Evolutionary conservation across 257 asterid genomes (phyloP).

Genomic region (Handroanthus guayacan): DNA sequence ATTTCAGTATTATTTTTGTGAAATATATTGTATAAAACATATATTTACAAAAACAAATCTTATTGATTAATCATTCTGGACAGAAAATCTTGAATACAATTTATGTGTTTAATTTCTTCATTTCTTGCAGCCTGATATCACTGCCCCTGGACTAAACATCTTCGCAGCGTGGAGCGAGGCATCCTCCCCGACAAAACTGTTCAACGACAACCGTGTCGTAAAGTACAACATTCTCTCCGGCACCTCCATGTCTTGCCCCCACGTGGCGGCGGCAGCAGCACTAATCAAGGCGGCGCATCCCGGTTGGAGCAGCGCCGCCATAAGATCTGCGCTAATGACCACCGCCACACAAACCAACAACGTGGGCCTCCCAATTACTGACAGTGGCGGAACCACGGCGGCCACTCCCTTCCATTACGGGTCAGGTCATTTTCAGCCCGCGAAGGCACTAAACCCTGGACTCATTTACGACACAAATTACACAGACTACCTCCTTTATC

Average conservation of each 20-base stretch:
- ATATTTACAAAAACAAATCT: too few relatives aligned
- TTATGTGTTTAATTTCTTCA: not conserved
- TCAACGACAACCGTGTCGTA: too few relatives aligned
- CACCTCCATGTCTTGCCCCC: too few relatives aligned
- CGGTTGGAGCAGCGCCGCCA: slow-evolving; percentile 50
- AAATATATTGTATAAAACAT: too few relatives aligned
- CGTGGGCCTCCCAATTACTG: slow-evolving; percentile 32
- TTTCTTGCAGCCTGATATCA: slow-evolving; percentile 47
- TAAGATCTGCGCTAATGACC: slow-evolving; percentile 56
- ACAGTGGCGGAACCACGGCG: slow-evolving; percentile 2
- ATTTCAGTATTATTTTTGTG: too few relatives aligned
- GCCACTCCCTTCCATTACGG: slow-evolving; percentile 36
- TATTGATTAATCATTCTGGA: too few relatives aligned
- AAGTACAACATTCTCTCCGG: too few relatives aligned
- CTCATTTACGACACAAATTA: slow-evolving; percentile 26
- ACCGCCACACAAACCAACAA: slow-evolving; percentile 39
- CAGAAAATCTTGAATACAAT: not conserved
- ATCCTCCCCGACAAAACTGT: slow-evolving; percentile 1
- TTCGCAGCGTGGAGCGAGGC: slow-evolving; percentile 57
- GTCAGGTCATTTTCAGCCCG: slow-evolving; percentile 32
- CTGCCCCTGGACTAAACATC: slow-evolving; percentile 54
- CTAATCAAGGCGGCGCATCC: slow-evolving; percentile 47
- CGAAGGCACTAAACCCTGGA: slow-evolving; percentile 17
- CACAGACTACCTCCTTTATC: slow-evolving; percentile 32
- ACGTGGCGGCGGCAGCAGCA: slow-evolving; percentile 36